phyloP scores from a whole-genome alignment of 306 rosid species.

The Crotalaria pallida region DNA sequence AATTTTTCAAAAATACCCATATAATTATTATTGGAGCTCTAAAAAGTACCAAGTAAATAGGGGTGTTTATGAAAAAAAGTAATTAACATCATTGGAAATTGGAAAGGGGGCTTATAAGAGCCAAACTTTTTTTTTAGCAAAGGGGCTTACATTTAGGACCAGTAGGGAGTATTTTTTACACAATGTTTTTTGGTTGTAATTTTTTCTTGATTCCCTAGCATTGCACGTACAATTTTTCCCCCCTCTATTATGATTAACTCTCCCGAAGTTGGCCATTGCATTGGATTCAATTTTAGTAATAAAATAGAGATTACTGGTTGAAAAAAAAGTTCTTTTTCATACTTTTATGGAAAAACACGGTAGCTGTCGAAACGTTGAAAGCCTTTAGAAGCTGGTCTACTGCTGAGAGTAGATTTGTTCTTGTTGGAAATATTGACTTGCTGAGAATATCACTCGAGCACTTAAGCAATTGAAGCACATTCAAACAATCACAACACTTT shows the following conservation, averaged over 20 bases:
- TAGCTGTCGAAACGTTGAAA: background rate
- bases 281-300: background rate
- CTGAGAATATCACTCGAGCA: no score
- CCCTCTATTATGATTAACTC: background rate
- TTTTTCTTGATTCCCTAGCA: conserved; percentile 2
- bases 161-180: background rate
- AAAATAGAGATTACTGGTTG: background rate
- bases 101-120: no score
- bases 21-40: no score
- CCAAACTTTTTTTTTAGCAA: no score
- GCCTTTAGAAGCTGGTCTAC: background rate
- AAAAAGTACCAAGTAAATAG: no score
- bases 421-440: no score
- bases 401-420: background rate
- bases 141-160: no score
- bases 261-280: background rate
- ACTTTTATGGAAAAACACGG: background rate
- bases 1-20: no score
- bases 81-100: no score
- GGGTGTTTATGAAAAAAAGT: no score
- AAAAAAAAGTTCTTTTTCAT: background rate
- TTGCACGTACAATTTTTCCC: background rate
- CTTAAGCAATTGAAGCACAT: no score
- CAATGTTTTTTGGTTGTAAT: background rate
- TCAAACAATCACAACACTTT: no score